Evolutionary conservation across 768 basidiomycete genomes (phyloP), one percentile per base, ranked within the genome.

Genomic region (Pleurotus ostreatus): DNA sequence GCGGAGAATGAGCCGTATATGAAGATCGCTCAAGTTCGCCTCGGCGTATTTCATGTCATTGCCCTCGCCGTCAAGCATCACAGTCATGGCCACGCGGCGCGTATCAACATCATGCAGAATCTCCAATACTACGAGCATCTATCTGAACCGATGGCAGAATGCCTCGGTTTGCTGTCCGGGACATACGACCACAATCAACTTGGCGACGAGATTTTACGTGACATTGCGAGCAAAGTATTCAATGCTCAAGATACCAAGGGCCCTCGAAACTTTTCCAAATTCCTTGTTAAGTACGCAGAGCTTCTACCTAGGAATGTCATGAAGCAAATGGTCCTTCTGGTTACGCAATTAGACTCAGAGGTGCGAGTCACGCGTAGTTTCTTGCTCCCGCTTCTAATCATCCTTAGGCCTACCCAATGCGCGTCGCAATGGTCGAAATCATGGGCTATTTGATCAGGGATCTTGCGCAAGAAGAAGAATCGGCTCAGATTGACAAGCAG

Each of bases 61-160:
- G 98, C 94, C 69, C 73, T 88, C 49, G 88, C 96, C 0, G 93
- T 98, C 58, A 98, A 98, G 67, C 83, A 89, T 62, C 94, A 98
- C 60, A 84, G 81, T 3, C 95, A 98, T 61, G 77, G 82, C 1
- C 82, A 89, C 59, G 85, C 86, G 18, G 91, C 92, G 0, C 94
- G 96, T 65, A 95, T 90, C 58, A 83, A 80, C 59, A 91, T 99
- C 70, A 89, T 96, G 71, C 94, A 97, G 66, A 85, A 83, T 46
- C 75, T 99, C 12, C 94, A 95, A 58, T 96, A 95, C 70, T 92
- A 86, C 61, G 97, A 99, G 62, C 96, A 98, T 65, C 81, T 97
- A 18, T 84, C 92, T 0, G 96, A 98, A 64, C 87, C 89, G 1
- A 89, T 98, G 85, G 96, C 97, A 0, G 96, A 98, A 61, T 85